Conservation (phyloP, 106 monocot genomes). For the Hemerocallis citrina region DNA sequence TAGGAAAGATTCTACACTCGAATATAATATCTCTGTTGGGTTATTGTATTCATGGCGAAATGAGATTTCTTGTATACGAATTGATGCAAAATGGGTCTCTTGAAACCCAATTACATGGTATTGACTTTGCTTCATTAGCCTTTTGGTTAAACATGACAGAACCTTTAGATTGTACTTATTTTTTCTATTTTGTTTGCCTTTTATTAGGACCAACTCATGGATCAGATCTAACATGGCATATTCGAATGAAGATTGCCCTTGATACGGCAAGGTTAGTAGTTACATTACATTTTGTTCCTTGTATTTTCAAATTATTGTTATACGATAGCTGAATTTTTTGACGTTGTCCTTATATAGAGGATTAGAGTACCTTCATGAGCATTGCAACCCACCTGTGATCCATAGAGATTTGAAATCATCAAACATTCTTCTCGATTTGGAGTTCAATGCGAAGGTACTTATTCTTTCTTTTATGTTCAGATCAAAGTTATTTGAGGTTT, state of each 20-base stretch:
- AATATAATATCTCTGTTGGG: conserved; percentile 84
- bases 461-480: no score
- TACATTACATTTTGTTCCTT: background rate
- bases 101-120: conserved; percentile 75
- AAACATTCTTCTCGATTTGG: conserved; percentile 80
- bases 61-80: conserved; percentile 78
- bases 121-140: no score
- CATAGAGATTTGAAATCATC: conserved; percentile 94
- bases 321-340: conserved; percentile 1
- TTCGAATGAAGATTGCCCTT: conserved; percentile 96
- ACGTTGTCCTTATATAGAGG: conserved; percentile 37
- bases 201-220: conserved; percentile 60
- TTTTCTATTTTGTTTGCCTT: conserved; percentile 8
- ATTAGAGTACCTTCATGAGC: conserved; percentile 87
- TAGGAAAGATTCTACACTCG: conserved; percentile 67
- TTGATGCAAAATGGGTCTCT: conserved; percentile 82
- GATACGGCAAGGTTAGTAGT: conserved; percentile 67
- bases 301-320: background rate
- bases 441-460: conserved; percentile 79
- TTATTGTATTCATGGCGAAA: conserved; percentile 52
- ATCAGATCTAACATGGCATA: conserved; percentile 72
- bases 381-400: conserved; percentile 68
- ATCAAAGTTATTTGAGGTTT: background rate
- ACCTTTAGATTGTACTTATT: background rate
- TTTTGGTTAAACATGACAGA: background rate